phyloP scores from a whole-genome alignment of 352 stramenopile genomes.

The Phytophthora crassamura region DNA sequence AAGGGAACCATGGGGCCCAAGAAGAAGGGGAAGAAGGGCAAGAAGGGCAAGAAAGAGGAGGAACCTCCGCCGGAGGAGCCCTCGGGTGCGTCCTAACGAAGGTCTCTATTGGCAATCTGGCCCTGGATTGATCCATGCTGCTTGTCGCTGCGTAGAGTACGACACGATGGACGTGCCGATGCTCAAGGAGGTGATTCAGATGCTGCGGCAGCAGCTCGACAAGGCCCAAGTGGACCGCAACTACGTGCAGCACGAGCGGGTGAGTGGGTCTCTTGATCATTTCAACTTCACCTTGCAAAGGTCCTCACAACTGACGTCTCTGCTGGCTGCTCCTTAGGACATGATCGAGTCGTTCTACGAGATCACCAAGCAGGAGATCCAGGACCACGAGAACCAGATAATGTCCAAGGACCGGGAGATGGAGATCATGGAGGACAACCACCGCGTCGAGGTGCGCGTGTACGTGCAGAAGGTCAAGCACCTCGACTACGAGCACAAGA shows the following conservation, averaged over 20 bases:
- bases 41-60: constrained; percentile 77
- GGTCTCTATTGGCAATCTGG: neutral
- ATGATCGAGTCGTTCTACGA: constrained; percentile 97
- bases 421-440: constrained; percentile 96
- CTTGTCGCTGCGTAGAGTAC: constrained; percentile 67
- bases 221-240: constrained; percentile 93
- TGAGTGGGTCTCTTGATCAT: constrained; percentile 29
- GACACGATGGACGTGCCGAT: constrained; percentile 94
- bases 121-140: neutral
- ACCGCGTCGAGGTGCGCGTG: constrained; percentile 92
- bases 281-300: constrained; percentile 16
- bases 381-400: constrained; percentile 92
- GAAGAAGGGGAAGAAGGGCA: constrained; percentile 83
- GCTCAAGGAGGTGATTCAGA: constrained; percentile 93
- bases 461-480: constrained; percentile 97
- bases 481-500: constrained; percentile 95
- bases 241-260: constrained; percentile 94
- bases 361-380: constrained; percentile 93
- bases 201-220: constrained; percentile 92
- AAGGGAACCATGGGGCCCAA: constrained; percentile 61
- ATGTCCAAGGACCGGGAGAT: constrained; percentile 94
- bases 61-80: constrained; percentile 70
- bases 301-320: neutral
- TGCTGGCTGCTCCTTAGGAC: constrained; percentile 57
- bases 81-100: constrained; percentile 48